phyloP scores from a whole-genome alignment of 2,329 filamentous ascomycete species.

The Domatiomyces globalis region DNA sequence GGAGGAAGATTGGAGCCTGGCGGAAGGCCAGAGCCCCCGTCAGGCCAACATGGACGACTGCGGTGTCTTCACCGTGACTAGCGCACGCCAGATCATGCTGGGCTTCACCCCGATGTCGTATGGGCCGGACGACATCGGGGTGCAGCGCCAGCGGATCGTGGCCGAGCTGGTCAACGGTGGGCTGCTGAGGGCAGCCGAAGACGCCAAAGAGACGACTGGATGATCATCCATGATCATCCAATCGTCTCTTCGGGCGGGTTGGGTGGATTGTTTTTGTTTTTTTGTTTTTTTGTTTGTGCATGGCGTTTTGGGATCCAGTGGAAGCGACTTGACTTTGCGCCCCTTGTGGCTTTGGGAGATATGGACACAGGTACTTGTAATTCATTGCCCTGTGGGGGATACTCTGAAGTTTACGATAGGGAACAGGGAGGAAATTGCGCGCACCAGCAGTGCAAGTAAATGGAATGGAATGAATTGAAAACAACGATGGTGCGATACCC shows the following conservation, averaged over 20 bases:
- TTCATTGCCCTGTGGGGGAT: too few relatives aligned
- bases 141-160: slow-evolving; percentile 33
- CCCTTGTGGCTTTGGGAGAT: not conserved
- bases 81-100: slow-evolving; percentile 34
- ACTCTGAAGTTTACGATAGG: too few relatives aligned
- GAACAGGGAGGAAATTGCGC: too few relatives aligned
- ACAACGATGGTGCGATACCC: too few relatives aligned
- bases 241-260: too few relatives aligned
- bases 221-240: not conserved
- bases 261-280: too few relatives aligned
- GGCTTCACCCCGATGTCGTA: slow-evolving; percentile 30
- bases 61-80: slow-evolving; percentile 37
- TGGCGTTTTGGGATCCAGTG: too few relatives aligned
- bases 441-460: not conserved
- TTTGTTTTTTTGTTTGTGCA: not conserved
- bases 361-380: too few relatives aligned
- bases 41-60: slow-evolving; percentile 37
- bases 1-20: slow-evolving; percentile 31
- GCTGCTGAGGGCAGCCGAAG: not conserved
- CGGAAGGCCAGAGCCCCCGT: slow-evolving; percentile 24
- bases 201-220: not conserved
- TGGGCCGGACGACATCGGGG: slow-evolving; percentile 26
- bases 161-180: slow-evolving; percentile 28
- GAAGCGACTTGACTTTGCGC: not conserved
- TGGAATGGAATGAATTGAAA: not conserved